Evolutionary conservation across 192 early-diverging fungal species (phyloP), one percentile per base, ranked within the genome.

Genomic region (Coemansia sp.): DNA sequence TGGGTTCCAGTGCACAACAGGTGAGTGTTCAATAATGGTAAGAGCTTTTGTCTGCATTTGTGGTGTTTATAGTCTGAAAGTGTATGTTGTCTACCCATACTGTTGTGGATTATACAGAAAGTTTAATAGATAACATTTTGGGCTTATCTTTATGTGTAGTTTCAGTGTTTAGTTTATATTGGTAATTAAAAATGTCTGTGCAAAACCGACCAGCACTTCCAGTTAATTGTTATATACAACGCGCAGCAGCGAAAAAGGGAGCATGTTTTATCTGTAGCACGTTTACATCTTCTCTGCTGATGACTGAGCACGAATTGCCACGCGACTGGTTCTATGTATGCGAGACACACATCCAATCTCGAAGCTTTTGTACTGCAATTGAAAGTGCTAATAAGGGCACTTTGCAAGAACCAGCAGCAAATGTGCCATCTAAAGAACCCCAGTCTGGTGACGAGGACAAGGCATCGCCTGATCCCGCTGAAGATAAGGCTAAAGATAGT

Each of bases 281-380:
- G 35, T 27, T 65, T 20, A 69, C 67, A 9, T 18, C 66, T 5
- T 62, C 29, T 10, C 20, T 75, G 24, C 52, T 75, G 11, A 16
- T 75, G 45, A 61, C 73, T 0, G 73, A 65, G 48, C 51, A 62
- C 10, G 39, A 20, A 37, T 38, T 54, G 8, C 52, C 62, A 13
- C 12, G 51, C 26, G 73, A 75, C 63, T 75, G 73, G 73, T 75
- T 75, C 67, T 75, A 62, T 20, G 63, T 75, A 9, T 75, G 73
- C n/a, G 4, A 20, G 2, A 16, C 48, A 16, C 73, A 75, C 26
- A 51, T 64, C 2, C 22, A 43, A 10, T 14, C 19, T 2, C 22
- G 24, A 2, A 38, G 19, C 29, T 75, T 75, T 43, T 75, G 73
- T 18, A 19, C 48, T 9, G 48, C 13, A 16, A 18, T 47, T 27